These are phyloP conservation scores for Incumbomyces delicatus DNA, from an alignment of 2,329 filamentous ascomycete genomes.

Conservation along the genomic window DNA sequence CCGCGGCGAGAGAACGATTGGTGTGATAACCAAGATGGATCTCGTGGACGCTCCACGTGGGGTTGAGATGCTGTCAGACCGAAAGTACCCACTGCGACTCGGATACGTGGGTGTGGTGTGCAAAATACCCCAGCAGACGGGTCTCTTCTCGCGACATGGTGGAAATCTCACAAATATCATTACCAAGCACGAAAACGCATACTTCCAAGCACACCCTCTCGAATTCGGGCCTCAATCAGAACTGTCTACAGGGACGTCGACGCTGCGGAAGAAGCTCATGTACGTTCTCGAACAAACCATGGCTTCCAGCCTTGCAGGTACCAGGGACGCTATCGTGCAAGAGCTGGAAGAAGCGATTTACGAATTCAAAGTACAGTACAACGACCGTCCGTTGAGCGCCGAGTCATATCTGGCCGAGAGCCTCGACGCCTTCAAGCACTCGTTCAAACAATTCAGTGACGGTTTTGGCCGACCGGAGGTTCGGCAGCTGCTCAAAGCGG, in stretches of 20 bases:
- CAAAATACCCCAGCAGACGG: slow-evolving; percentile 57
- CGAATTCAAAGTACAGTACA: slow-evolving; percentile 99
- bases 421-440: slow-evolving; percentile 92
- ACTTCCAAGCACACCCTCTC: slow-evolving; percentile 70
- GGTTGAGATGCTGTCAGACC: slow-evolving; percentile 67
- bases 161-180: slow-evolving; percentile 73
- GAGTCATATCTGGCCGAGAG: slow-evolving; percentile 96
- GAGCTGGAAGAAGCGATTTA: slow-evolving; percentile 95
- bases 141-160: slow-evolving; percentile 74
- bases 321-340: slow-evolving; percentile 83
- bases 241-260: slow-evolving; percentile 71
- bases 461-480: slow-evolving; percentile 84
- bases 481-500: slow-evolving; percentile 76
- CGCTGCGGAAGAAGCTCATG: slow-evolving; percentile 91
- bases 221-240: slow-evolving; percentile 68
- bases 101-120: slow-evolving; percentile 95
- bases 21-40: slow-evolving; percentile 99
- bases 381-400: slow-evolving; percentile 85
- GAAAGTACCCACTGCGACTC: slow-evolving; percentile 86
- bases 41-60: slow-evolving; percentile 78
- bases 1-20: slow-evolving; percentile 88
- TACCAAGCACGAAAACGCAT: slow-evolving; percentile 76
- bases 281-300: slow-evolving; percentile 93
- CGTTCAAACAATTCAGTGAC: slow-evolving; percentile 88
- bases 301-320: slow-evolving; percentile 81